Evolutionary conservation across 73 alveolate species (phyloP), one percentile per base, ranked within the genome.

Genomic region (Paramecium caudatum): DNA sequence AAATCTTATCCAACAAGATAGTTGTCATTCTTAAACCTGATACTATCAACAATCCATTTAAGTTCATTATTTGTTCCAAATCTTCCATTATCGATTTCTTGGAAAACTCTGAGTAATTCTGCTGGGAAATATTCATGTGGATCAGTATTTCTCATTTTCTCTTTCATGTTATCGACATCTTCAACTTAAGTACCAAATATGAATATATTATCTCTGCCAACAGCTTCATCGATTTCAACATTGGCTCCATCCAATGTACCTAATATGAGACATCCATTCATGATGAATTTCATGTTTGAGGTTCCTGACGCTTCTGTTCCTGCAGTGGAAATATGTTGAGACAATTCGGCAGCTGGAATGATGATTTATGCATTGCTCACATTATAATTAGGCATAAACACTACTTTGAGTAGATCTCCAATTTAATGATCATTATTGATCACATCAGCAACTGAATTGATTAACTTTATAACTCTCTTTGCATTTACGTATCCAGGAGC

Each of bases 161-260:
- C 65, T 62, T 61, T 85, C 55, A 85, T 32, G 23, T 78, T 78
- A 62, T 85, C 92, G 3, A 85, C 83, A 33, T 62, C 78, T 33
- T 85, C 92, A 41, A 85, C 88, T 47, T 41, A 21, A 23, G 92
- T 78, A 12, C 92, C 92, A 47, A 97, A 97, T 1, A 94, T 95
- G 80, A 95, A 95, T 94, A 94, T 94, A 90, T 96, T 94, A 27
- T 94, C 98, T 68, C 87, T 92, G 23, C 99, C 99, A 37, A 98
- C 94, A 70, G 97, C 99, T 92, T 98, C 99, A 21, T 98, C 97
- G 62, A 98, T 98, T 82, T 98, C 99, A 34, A 98, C 98, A 90
- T 98, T 98, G 12, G 99, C 99, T 5, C 99, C 99, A 78, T 98
- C 99, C 97, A 96, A 93, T 16, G 99, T 98, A 46, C 99, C 99